Evolutionary conservation across 2,329 filamentous ascomycete genomes (phyloP), one percentile per base, ranked within the genome.

Genomic region (Cadophora luteo-olivacea): DNA sequence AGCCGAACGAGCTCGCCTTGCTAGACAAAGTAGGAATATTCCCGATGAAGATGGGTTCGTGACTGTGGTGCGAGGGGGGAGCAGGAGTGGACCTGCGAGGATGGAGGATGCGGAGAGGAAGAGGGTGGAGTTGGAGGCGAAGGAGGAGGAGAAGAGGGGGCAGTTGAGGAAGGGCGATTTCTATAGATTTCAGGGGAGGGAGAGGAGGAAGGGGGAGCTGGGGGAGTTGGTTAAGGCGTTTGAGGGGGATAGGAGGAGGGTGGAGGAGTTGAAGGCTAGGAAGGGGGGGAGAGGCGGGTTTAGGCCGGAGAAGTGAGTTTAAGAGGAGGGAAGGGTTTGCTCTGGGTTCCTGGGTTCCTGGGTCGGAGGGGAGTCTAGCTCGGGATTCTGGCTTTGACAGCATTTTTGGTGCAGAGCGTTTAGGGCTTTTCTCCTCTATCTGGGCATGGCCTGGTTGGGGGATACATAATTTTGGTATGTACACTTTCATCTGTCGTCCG

Each of bases 21-120:
- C 81, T 77, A 89, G 87, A 81, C 82, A 86, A 66, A 82, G 91
- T 70, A 89, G 92, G 69, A 91, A 91, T 73, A 90, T 93, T 75
- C 93, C 95, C 0, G 96, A 99, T 79, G 94, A 93, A 77, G 96
- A 99, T 79, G 96, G 96, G 1, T 99, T 99, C 78, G 87, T 98
- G 61, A 98, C 94, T 3, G 96, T 99, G 29, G 92, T 90, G 1
- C 87, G 92, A 65, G 94, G 94, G 65, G 94, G 94, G 32, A 92
- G 92, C 49, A 84, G 91, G 68, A 85, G 85, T 7, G 91, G 91
- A n/a, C 89, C 92, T 0, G 94, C 92, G 1, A 87, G 90, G 65
- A 85, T 89, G 70, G 91, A 91, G 73, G 93, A 92, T 75, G 88
- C 89, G 19, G 86, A 89, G 76, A 87, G 88, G 73, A 84, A 85